These are phyloP conservation scores for Citrullus amarus DNA, from an alignment of 306 rosid species.

Conservation along the genomic window DNA sequence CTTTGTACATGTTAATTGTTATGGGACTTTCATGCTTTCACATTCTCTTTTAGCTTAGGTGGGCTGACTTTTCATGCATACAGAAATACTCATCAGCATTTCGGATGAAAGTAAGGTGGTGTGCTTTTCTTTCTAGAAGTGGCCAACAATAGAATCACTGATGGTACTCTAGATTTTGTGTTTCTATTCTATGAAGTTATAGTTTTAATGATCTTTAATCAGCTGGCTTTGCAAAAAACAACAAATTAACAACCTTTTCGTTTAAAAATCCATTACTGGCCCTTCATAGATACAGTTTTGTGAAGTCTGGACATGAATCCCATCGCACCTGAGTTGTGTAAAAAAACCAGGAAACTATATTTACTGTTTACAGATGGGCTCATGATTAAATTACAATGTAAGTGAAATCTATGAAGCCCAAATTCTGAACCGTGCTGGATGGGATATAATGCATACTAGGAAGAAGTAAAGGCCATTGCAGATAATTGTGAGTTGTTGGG, in stretches of 20 bases:
- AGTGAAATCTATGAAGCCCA: background rate
- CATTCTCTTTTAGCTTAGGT: background rate
- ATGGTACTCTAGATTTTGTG: background rate
- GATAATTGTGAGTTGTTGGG: background rate
- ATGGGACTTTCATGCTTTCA: background rate
- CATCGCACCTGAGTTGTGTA: background rate
- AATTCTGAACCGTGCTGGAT: background rate
- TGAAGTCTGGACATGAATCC: background rate
- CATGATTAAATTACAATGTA: background rate
- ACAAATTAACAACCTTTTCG: background rate
- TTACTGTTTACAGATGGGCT: background rate
- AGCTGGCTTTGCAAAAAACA: background rate
- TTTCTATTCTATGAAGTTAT: background rate
- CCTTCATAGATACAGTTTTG: background rate
- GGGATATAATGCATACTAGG: background rate
- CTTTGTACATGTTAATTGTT: background rate
- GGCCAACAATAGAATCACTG: background rate
- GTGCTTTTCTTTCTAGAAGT: background rate
- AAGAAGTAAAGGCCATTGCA: background rate
- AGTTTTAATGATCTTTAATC: background rate
- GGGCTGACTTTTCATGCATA: background rate
- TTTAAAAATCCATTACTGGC: background rate
- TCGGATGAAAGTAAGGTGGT: background rate
- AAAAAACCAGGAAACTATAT: background rate
- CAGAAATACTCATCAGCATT: background rate